Base-by-base conservation (phyloP, 1,284 basidiomycete species). In the Entoloma clypeatum region DNA sequence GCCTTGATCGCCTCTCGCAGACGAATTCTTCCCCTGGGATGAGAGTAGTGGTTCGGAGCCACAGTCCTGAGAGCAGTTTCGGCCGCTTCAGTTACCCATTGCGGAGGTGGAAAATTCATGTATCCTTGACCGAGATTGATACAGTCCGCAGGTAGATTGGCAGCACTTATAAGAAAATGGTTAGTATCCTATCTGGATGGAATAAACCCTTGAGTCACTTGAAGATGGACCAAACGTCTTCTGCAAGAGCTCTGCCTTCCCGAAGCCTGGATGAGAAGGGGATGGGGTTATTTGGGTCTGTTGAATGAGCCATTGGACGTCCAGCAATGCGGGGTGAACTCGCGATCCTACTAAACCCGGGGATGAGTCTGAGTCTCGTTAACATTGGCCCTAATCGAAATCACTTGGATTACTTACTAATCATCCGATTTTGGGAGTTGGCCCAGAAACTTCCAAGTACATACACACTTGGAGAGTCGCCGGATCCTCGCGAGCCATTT, bases 41-140 rank as follows among this genome's bases (percentile, higher is more conserved):
- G 91, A 8, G 90, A 90, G 64, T 95, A 95, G 58, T 95, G 92
- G 64, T 94, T 92, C 5, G 81, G 67, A 40, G 77, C 74, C 23
- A 90, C 77, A 23, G 67, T 63, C 44, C 72, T 69, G 47, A 96
- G 71, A 0, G 91, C 86, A 26, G 79, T 68, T 48, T 81, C 73
- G 2, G 89, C 88, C 1, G 86, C 87, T 28, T 86, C 71, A 37
- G 74, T 80, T 51, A 96, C 77, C 86, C 90, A 96, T 43, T 75
- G 60, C 3, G 92, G 91, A 10, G 92, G 92, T 1, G 83, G 61
- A 57, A 89, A 88, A 70, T 92, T 94, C 92, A 94, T 95, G 68
- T 93, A 94, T 2, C 91, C 91, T 65, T 94, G 92, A 5, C 92
- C 92, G 36, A 95, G 81, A 63, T 94, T 95, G 62, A 95, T 86